Base-by-base conservation (phyloP, 768 basidiomycete genomes). In the Hygrophoropsis aurantiaca region DNA sequence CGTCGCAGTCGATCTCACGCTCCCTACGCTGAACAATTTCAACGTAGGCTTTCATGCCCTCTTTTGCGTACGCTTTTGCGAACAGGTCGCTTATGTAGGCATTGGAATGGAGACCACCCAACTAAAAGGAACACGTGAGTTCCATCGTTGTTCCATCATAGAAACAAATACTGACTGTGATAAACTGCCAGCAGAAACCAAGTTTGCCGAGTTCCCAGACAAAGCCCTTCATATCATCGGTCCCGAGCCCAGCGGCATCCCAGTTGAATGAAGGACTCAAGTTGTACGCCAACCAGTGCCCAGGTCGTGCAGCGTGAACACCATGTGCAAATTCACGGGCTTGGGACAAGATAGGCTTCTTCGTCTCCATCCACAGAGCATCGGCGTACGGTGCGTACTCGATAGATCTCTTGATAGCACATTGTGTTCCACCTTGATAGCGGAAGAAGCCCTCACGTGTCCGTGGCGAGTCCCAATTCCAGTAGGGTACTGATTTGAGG, bases 21-120 rank as follows among this genome's bases (percentile, higher is more conserved):
- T 99, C 97, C 65, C 81, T 87, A 23, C 90, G 76, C 67, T 99
- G 97, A 44, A 99, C 75, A 48, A 98, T 73, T 70, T 94, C 91
- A 52, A 97, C 94, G 62, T 98, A 99, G 2, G 97, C 97, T 68
- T 97, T 94, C 97, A 99, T 99, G 34, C 95, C 97, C 52, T 95
- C 94, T 68, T 84, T 86, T 30, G 92, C 87, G 64, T 83, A 98
- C 43, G 87, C 79, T 56, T 81, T 68, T 3, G 97, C 95, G 66
- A 99, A 98, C 19, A 87, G 70, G 64, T 97, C 94, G 56, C 86
- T 91, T 64, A 98, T 98, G 68, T 93, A 95, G 24, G 87, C 97
- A 68, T 97, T 99, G 50, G 94, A 95, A 66, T 99, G 97, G 35
- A 99, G 77, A 47, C 97, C 97, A 36, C 82, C 97, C 51, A 99